Evolutionary conservation across 306 rosid genomes (phyloP).

Genomic region (Alnus glutinosa): DNA sequence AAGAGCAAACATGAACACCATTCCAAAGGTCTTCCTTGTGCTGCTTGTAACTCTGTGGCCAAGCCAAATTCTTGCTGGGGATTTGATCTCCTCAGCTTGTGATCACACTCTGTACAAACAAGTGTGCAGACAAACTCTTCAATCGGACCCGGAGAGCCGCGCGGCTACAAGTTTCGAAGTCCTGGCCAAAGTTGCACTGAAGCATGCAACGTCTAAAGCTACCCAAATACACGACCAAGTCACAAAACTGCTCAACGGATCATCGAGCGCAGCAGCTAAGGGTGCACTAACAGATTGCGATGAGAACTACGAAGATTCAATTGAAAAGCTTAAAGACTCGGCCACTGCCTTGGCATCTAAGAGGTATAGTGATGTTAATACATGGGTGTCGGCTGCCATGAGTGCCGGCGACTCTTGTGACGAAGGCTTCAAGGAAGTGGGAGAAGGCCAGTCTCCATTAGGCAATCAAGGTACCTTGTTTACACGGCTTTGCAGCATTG

Average conservation of each 20-base stretch:
- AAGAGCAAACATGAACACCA: background rate
- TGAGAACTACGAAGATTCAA: constrained; percentile 9
- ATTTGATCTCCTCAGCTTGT: constrained; percentile 15
- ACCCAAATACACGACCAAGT: background rate
- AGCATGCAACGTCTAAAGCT: background rate
- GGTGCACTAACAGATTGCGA: background rate
- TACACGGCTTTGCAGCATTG: too few relatives aligned
- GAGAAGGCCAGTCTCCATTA: constrained; percentile 1
- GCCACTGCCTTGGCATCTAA: background rate
- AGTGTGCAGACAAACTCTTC: background rate
- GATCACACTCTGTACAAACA: background rate
- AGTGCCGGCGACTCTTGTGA: constrained; percentile 21
- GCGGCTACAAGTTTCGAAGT: background rate
- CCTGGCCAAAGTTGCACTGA: constrained; percentile 9
- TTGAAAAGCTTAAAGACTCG: background rate
- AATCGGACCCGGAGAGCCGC: background rate
- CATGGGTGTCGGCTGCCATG: constrained; percentile 21
- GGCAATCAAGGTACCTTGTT: background rate
- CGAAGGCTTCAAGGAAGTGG: constrained; percentile 6
- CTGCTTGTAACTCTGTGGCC: background rate
- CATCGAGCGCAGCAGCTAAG: background rate
- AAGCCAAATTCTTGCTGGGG: background rate
- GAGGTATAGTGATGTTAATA: constrained; percentile 7
- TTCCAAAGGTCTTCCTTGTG: background rate
- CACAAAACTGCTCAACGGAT: background rate